Evolutionary conservation across 2,329 filamentous ascomycete species (phyloP).

Genomic region (Sporothrix variecibatus): DNA sequence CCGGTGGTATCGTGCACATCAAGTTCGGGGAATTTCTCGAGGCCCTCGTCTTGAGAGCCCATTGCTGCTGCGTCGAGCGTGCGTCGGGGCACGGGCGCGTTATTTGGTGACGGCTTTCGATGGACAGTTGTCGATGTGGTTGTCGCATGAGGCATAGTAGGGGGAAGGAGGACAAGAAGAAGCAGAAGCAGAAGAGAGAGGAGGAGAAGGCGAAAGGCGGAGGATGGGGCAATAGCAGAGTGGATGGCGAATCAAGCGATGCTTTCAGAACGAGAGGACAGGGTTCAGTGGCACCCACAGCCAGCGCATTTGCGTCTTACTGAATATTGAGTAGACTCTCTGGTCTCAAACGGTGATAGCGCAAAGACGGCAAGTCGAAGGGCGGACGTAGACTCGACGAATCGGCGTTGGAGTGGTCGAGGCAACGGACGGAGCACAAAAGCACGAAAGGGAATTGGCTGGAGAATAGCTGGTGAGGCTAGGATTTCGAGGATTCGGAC

Average conservation of each 20-base stretch:
- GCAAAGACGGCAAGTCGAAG: neutral
- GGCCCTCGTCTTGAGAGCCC: conserved; percentile 35
- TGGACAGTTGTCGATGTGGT: conserved; percentile 12
- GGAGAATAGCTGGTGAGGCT: neutral
- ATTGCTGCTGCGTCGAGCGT: conserved; percentile 23
- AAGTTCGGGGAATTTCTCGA: conserved; percentile 62
- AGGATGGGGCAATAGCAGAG: neutral
- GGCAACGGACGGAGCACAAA: neutral
- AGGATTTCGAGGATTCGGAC: neutral
- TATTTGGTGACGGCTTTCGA: conserved; percentile 21
- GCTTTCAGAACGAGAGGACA: conserved; percentile 23
- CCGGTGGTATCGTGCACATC: conserved; percentile 39
- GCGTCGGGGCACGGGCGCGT: conserved; percentile 6
- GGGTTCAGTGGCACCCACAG: conserved; percentile 23
- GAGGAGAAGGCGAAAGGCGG: neutral
- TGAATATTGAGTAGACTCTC: neutral
- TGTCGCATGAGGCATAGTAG: conserved; percentile 30
- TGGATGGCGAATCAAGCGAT: neutral
- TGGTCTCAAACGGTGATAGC: neutral
- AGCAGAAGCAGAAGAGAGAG: neutral
- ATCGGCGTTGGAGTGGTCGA: conserved; percentile 5
- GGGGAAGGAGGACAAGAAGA: neutral
- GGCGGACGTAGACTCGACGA: neutral
- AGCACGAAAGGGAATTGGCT: neutral
- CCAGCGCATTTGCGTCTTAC: conserved; percentile 22